These are phyloP conservation scores for Nicotiana otophora DNA, from an alignment of 257 asterid genomes.

Conservation along the genomic window DNA sequence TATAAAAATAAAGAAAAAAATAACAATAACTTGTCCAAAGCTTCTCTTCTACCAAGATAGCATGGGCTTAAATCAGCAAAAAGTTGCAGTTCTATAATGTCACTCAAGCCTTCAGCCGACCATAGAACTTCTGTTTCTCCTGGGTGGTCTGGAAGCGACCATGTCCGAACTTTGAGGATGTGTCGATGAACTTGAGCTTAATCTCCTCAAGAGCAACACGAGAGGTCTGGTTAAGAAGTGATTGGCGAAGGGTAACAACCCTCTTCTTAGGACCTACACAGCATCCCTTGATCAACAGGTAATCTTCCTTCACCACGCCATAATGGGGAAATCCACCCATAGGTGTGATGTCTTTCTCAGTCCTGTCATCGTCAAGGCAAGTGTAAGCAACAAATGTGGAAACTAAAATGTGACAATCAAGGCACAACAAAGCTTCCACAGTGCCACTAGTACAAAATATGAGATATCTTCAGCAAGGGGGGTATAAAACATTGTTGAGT, in stretches of 20 bases:
- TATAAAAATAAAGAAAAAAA: neutral
- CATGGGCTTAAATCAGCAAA: neutral
- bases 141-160: conserved; percentile 52
- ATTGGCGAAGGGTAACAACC: conserved; percentile 42
- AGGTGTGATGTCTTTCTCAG: conserved; percentile 47
- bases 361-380: conserved; percentile 23
- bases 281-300: conserved; percentile 48
- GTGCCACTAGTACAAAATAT: neutral
- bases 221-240: conserved; percentile 44
- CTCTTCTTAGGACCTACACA: conserved; percentile 51
- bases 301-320: conserved; percentile 51
- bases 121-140: conserved; percentile 44
- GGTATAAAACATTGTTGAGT: neutral
- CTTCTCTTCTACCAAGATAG: neutral
- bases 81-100: neutral
- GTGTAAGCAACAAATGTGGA: neutral
- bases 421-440: neutral
- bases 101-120: conserved; percentile 38
- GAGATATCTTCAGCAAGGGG: neutral
- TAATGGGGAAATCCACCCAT: conserved; percentile 58
- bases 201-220: conserved; percentile 49
- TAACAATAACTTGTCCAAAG: neutral
- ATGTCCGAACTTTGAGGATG: conserved; percentile 52
- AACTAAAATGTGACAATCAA: neutral
- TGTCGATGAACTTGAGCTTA: conserved; percentile 48